Percentiles rank a stretch among this genome's conserved stretches.
phyloP scores from a whole-genome alignment of 192 early-diverging fungal genomes.

The Geosiphon pyriformis region DNA sequence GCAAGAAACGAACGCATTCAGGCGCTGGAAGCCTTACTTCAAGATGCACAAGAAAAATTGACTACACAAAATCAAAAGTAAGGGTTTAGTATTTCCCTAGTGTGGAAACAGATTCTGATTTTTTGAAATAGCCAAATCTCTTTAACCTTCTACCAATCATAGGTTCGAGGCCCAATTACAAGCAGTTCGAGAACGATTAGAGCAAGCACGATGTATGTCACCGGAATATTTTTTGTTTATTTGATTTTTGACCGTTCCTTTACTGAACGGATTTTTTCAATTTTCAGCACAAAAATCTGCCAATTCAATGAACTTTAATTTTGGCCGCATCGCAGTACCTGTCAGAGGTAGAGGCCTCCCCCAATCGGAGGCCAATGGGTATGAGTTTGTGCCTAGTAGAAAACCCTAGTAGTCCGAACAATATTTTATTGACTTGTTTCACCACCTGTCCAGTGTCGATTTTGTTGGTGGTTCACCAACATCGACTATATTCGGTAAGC shows the following conservation, averaged over 20 bases:
- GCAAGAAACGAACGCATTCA: conserved; percentile 92
- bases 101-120: neutral
- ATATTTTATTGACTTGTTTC: neutral
- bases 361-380: conserved; percentile 11
- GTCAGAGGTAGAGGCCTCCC: conserved; percentile 73
- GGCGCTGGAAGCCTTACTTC: conserved; percentile 78
- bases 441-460: neutral
- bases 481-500: neutral
- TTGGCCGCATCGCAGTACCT: conserved; percentile 85
- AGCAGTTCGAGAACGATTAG: conserved; percentile 69
- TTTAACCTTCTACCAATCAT: neutral
- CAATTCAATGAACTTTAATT: conserved; percentile 39
- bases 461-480: neutral
- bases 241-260: neutral
- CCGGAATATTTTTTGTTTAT: neutral
- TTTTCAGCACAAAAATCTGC: conserved; percentile 36
- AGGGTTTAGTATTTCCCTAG: neutral
- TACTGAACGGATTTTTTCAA: neutral
- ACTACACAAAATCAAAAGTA: conserved; percentile 69
- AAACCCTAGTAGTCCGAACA: neutral
- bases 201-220: conserved; percentile 69
- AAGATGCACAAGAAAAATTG: conserved; percentile 80
- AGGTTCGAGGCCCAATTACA: conserved; percentile 81
- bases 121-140: neutral
- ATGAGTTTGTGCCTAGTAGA: neutral